Percentiles rank a stretch among this genome's conserved stretches.
Conservation (phyloP, 164 flowering plant species). For the Liriodendron chinense region DNA sequence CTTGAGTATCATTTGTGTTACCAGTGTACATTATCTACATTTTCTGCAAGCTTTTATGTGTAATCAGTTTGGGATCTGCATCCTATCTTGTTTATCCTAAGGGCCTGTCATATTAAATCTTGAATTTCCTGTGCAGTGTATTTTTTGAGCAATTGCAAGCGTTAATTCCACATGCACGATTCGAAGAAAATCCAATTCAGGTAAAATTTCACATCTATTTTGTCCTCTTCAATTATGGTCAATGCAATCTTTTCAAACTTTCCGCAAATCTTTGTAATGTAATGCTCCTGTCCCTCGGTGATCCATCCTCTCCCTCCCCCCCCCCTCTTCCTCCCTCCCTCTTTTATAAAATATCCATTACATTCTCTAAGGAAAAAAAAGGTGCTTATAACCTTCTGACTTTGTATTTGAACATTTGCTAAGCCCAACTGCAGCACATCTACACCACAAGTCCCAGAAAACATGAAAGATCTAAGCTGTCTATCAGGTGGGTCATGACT, state of each 20-base stretch:
- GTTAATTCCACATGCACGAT: slow-evolving; percentile 31
- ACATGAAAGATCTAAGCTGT: too few species aligned
- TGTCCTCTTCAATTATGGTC: background rate
- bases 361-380: too few species aligned
- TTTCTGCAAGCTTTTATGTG: background rate
- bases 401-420: too few species aligned
- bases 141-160: slow-evolving; percentile 58
- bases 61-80: background rate
- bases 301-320: too few species aligned
- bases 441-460: too few species aligned
- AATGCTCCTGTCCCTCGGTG: too few species aligned
- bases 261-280: background rate
- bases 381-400: too few species aligned
- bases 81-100: background rate
- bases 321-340: too few species aligned
- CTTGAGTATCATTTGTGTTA: background rate
- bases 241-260: background rate
- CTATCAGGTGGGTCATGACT: too few species aligned
- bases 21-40: background rate
- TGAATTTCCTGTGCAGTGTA: slow-evolving; percentile 42
- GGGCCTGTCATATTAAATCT: background rate
- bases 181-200: slow-evolving; percentile 40
- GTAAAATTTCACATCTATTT: slow-evolving; percentile 28
- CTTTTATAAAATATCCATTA: too few species aligned
- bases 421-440: too few species aligned